These are phyloP conservation scores for Dovyalis caffra DNA, from an alignment of 345 rosid species.

Conservation along the genomic window DNA sequence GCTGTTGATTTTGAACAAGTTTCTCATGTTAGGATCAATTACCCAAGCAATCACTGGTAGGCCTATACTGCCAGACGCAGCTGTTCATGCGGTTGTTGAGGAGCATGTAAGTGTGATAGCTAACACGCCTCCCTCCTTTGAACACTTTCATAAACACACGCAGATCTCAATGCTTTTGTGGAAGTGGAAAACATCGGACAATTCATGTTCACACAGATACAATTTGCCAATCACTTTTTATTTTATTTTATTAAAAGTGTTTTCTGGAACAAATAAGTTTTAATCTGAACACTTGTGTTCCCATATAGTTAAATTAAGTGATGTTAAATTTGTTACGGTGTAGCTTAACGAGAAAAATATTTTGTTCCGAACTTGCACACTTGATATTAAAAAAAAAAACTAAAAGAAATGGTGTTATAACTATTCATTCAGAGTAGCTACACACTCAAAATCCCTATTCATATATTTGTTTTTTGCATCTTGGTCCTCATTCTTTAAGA, in stretches of 20 bases:
- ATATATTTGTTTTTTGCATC: too few relatives aligned
- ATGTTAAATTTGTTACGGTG: too few relatives aligned
- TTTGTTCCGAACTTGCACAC: too few relatives aligned
- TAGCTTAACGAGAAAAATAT: too few relatives aligned
- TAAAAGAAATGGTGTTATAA: too few relatives aligned
- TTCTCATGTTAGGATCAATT: conserved; percentile 74
- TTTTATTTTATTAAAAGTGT: too few relatives aligned
- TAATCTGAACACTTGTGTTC: neutral
- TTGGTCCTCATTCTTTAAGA: too few relatives aligned
- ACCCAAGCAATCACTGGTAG: conserved; percentile 77
- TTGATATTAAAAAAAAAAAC: too few relatives aligned
- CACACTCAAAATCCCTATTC: too few relatives aligned
- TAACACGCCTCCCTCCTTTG: too few relatives aligned
- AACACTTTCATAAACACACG: neutral
- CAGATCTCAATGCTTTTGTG: neutral
- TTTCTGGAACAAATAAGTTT: too few relatives aligned
- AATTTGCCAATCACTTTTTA: neutral
- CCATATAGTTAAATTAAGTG: neutral
- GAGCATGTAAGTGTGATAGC: conserved; percentile 92
- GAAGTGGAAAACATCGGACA: neutral
- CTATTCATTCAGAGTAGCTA: too few relatives aligned
- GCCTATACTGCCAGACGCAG: conserved; percentile 78
- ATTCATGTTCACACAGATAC: neutral
- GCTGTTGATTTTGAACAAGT: conserved; percentile 86
- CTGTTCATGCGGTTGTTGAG: conserved; percentile 94